A percentile compares a stretch with the other conserved stretches of the same genome.
These are phyloP conservation scores for Colletotrichum sp. DNA, from an alignment of 2,329 filamentous ascomycete species.

Conservation along the genomic window DNA sequence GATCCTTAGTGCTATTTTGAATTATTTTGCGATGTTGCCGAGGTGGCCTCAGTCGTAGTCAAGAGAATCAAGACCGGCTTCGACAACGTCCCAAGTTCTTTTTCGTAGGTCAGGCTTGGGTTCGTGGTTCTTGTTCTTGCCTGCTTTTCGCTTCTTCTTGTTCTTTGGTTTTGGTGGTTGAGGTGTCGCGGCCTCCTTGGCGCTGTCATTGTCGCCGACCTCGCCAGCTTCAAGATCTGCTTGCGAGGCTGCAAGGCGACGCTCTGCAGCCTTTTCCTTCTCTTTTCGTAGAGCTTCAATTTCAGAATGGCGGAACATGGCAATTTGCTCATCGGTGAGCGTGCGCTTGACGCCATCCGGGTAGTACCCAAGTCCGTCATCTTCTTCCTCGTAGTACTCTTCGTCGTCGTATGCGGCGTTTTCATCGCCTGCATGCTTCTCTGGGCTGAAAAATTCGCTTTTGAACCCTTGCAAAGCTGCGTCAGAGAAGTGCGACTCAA, in stretches of 20 bases:
- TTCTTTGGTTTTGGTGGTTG: conserved; percentile 26
- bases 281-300: conserved; percentile 67
- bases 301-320: conserved; percentile 89
- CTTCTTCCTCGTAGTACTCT: conserved; percentile 50
- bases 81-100: conserved; percentile 71
- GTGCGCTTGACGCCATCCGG: conserved; percentile 86
- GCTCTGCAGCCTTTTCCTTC: conserved; percentile 37
- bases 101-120: conserved; percentile 68
- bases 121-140: conserved; percentile 43
- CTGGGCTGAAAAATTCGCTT: conserved; percentile 46
- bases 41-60: conserved; percentile 55
- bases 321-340: conserved; percentile 88
- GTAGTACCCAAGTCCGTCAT: conserved; percentile 82
- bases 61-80: conserved; percentile 62
- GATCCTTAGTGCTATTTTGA: not conserved
- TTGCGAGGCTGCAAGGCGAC: not conserved
- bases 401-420: conserved; percentile 23
- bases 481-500: conserved; percentile 63
- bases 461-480: conserved; percentile 51
- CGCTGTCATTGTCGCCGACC: conserved; percentile 30
- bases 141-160: conserved; percentile 43
- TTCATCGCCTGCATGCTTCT: conserved; percentile 24
- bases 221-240: conserved; percentile 31
- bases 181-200: conserved; percentile 16
- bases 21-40: not conserved